Percentiles rank a stretch among this genome's conserved stretches.
Conservation (phyloP, 164 flowering plant genomes). For the Brasenia schreberi region DNA sequence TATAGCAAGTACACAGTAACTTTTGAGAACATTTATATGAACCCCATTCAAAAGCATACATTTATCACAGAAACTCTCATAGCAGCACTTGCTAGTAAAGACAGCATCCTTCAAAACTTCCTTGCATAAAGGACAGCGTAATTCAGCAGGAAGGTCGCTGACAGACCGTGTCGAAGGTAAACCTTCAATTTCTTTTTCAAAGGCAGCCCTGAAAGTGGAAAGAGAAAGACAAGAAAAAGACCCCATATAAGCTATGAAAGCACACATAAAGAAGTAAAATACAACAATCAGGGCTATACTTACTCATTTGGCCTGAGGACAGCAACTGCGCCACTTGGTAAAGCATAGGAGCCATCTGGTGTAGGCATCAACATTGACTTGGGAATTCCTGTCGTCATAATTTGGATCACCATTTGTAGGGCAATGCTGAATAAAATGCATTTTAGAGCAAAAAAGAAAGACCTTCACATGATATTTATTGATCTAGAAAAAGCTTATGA, state of each 20-base stretch:
- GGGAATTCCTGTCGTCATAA: conserved; percentile 89
- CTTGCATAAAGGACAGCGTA: conserved; percentile 84
- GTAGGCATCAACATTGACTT: conserved; percentile 90
- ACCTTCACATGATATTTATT: no score
- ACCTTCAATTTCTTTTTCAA: conserved; percentile 93
- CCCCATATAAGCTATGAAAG: not conserved
- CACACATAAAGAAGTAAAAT: not conserved
- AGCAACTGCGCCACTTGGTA: conserved; percentile 85
- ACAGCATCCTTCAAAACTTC: conserved; percentile 99
- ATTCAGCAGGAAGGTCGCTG: conserved; percentile 87
- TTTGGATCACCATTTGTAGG: conserved; percentile 97
- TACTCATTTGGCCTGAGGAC: conserved; percentile 93
- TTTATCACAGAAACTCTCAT: conserved; percentile 85
- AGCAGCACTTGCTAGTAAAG: conserved; percentile 94
- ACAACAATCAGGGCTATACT: conserved; percentile 6
- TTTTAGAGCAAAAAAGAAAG: conserved; percentile 20
- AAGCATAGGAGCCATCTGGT: conserved; percentile 94
- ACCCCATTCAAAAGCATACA: conserved; percentile 31
- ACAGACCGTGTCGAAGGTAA: conserved; percentile 65
- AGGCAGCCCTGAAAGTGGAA: conserved; percentile 64
- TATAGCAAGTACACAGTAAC: no score
- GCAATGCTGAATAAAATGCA: conserved; percentile 96
- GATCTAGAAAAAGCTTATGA: no score
- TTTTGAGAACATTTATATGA: not conserved
- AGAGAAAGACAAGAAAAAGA: not conserved